These are phyloP conservation scores for Fusarium newnesense DNA, from an alignment of 2,329 filamentous ascomycete species.

Conservation along the genomic window DNA sequence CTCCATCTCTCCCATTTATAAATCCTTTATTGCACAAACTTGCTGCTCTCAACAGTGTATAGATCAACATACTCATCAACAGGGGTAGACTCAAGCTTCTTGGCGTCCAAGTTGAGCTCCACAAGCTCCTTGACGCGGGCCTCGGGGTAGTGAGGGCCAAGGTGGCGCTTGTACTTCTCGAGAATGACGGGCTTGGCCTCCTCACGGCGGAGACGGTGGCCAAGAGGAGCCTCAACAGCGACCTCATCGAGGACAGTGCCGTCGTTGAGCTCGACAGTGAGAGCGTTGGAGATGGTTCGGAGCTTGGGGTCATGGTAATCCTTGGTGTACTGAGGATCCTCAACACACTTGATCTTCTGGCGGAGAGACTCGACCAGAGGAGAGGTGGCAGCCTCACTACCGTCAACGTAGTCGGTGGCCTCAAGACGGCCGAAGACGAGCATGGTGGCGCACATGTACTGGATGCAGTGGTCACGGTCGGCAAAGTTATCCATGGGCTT, in stretches of 20 bases:
- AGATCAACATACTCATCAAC: conserved; percentile 95
- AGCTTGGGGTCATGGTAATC: conserved; percentile 96
- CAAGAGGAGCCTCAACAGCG: conserved; percentile 91
- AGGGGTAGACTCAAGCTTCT: conserved; percentile 80
- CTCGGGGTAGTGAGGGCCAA: conserved; percentile 83
- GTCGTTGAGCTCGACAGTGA: conserved; percentile 94
- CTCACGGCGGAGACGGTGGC: conserved; percentile 88
- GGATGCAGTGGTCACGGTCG: conserved; percentile 98
- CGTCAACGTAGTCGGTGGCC: conserved; percentile 93
- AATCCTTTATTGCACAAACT: conserved; percentile 56
- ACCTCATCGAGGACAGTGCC: conserved; percentile 92
- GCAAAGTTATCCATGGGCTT: conserved; percentile 99
- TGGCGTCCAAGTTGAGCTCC: conserved; percentile 78
- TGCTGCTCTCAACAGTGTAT: conserved; percentile 72
- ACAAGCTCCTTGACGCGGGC: conserved; percentile 84
- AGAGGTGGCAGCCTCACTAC: conserved; percentile 89
- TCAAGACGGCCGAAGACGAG: conserved; percentile 93
- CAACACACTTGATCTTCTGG: conserved; percentile 93
- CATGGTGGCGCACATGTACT: conserved; percentile 99
- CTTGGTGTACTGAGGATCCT: conserved; percentile 92
- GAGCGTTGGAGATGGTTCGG: conserved; percentile 96
- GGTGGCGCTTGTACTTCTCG: conserved; percentile 93
- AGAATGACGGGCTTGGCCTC: conserved; percentile 98
- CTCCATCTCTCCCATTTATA: conserved; percentile 6
- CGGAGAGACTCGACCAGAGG: conserved; percentile 90